These are phyloP conservation scores for Thermothielavioides terrestris DNA, from an alignment of 495 filamentous ascomycete species.

Conservation along the genomic window DNA sequence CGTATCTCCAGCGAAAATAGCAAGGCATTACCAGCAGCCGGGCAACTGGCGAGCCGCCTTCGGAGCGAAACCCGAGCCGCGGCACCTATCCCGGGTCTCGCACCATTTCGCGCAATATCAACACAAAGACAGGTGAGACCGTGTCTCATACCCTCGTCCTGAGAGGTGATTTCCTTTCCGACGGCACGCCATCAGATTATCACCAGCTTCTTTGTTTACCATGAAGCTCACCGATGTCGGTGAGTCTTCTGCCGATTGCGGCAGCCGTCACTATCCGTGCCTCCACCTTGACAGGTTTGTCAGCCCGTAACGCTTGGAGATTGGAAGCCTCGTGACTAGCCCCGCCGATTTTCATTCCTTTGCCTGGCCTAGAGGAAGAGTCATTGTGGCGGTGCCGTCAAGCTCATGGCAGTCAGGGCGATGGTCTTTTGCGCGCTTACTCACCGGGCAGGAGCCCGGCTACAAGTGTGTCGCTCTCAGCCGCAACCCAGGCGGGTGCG, in stretches of 20 bases:
- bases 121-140: not conserved
- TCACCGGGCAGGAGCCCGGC: not conserved
- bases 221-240: not conserved
- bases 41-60: not conserved
- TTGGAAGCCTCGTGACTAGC: too few species aligned
- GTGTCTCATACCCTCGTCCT: not conserved
- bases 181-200: not conserved
- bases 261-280: not conserved
- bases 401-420: too few species aligned
- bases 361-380: too few species aligned
- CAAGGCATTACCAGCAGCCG: not conserved
- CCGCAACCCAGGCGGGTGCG: not conserved
- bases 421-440: too few species aligned
- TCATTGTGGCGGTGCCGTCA: too few species aligned
- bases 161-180: not conserved
- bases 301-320: too few species aligned
- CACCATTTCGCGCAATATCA: not conserved
- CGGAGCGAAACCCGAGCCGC: not conserved
- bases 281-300: too few species aligned
- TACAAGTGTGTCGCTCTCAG: not conserved
- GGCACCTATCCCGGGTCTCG: not conserved
- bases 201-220: not conserved
- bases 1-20: too few species aligned
- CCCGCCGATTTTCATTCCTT: too few species aligned
- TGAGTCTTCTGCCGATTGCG: not conserved